Conservation (phyloP, 768 basidiomycete genomes). For the Tricholoma sp. region DNA sequence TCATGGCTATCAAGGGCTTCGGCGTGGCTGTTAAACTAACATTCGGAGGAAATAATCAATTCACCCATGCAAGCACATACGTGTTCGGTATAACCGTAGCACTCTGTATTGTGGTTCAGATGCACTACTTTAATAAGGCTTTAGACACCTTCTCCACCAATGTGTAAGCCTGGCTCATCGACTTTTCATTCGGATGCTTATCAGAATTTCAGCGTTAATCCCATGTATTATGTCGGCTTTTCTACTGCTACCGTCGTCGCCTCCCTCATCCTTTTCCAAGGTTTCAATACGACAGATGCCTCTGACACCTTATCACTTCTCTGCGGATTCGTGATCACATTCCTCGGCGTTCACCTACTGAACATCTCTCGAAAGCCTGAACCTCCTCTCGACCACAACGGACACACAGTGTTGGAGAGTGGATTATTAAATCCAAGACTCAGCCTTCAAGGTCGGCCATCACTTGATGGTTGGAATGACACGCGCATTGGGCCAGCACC, state of each 20-base stretch:
- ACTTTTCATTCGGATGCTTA: neutral
- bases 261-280: conserved; percentile 94
- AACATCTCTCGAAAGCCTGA: conserved; percentile 68
- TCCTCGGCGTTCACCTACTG: conserved; percentile 94
- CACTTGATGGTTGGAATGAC: conserved; percentile 70
- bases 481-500: conserved; percentile 22
- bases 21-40: conserved; percentile 96
- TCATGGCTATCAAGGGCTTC: conserved; percentile 99
- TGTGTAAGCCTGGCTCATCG: conserved; percentile 56
- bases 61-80: conserved; percentile 93
- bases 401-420: conserved; percentile 49
- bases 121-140: conserved; percentile 98
- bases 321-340: conserved; percentile 87
- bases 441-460: conserved; percentile 75
- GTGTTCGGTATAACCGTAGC: conserved; percentile 82
- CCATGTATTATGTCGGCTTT: conserved; percentile 97
- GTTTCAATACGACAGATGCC: conserved; percentile 85
- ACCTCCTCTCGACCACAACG: conserved; percentile 33
- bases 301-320: conserved; percentile 84
- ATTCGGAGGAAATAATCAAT: conserved; percentile 89
- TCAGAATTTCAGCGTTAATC: conserved; percentile 68
- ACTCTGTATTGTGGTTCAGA: conserved; percentile 84
- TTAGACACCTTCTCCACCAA: conserved; percentile 96
- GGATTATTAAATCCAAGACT: conserved; percentile 75
- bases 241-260: conserved; percentile 90